Base-by-base conservation (phyloP, 257 asterid genomes). In the Nicotiana obtusifolia region DNA sequence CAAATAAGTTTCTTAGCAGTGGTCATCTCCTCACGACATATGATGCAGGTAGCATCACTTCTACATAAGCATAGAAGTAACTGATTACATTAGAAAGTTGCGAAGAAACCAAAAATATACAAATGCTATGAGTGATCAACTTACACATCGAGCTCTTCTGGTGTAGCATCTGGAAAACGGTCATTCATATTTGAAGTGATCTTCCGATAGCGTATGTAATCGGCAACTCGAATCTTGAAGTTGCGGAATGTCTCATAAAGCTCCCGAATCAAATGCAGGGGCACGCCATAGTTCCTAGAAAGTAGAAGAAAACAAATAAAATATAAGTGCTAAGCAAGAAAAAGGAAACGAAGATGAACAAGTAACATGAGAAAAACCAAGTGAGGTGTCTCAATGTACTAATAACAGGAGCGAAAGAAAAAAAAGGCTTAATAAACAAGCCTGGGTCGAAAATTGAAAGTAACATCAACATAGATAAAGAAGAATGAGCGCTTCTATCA, bases 11-110 rank as follows among this genome's bases (percentile, higher is more conserved):
- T 95, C 85, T 95, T 95, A 19, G 99, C 98, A 4, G 90, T 86
- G 73, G 95, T 91, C 99, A 95, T 95, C 92, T 95, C 99, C 92
- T 95, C 99, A 6, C 98, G 98, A 84, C 98, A 95, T 82, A 95
- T 95, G 77, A 95, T 95, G 88, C 99, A 95, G 80, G 97, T 95
- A 30, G 89, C 93, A 84, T 95, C 99, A 80, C 90, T 87, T 81
- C 99, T 95, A 90, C 86, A 86, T 20, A 80, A 20, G 67, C 77
- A 81, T 16, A 66, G 54, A 65, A 67, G 83, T 52, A 44, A 77
- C 4, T 17, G 57, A 33, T 14, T 60, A 68, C 84, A 41, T 66
- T 41, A 47, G 80, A 85, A 80, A 24, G 54, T 35, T 80, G 24
- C 14, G 24, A 71, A 81, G 76, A 85, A 77, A 76, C 37, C 71